phyloP scores from a whole-genome alignment of 306 rosid genomes.

The apple (Malus domestica) region DNA sequence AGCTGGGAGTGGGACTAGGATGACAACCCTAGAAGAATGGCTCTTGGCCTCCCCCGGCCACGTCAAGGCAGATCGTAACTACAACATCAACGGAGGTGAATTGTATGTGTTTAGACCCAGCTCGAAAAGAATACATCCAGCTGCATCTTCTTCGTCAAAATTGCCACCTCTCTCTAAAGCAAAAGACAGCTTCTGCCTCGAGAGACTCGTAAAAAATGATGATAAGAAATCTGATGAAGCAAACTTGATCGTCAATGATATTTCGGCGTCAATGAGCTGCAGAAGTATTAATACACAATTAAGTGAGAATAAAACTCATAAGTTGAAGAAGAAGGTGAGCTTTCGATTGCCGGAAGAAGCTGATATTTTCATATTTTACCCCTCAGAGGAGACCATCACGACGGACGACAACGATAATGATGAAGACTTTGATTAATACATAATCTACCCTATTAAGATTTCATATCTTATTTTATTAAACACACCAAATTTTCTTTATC shows the following conservation, averaged over 20 bases:
- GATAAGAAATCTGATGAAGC: neutral
- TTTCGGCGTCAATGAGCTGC: neutral
- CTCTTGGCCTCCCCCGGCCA: conserved; percentile 16
- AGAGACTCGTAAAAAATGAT: neutral
- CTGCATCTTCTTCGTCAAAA: conserved; percentile 6
- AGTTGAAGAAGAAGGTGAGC: conserved; percentile 27
- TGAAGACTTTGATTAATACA: neutral
- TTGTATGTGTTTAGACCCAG: neutral
- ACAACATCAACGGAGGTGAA: conserved; percentile 4
- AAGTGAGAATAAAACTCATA: neutral
- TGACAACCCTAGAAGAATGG: conserved; percentile 20
- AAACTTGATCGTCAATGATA: neutral
- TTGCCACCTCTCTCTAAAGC: conserved; percentile 2
- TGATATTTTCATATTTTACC: conserved; percentile 24
- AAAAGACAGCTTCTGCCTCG: conserved; percentile 7
- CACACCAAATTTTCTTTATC: neutral
- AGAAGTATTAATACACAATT: neutral
- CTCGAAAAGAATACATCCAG: conserved; percentile 20
- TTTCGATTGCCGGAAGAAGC: conserved; percentile 34
- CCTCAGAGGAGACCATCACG: conserved; percentile 7
- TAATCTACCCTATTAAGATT: neutral
- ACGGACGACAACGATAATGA: neutral
- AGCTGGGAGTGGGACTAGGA: neutral
- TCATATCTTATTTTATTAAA: neutral
- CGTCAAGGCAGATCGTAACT: neutral